Evolutionary conservation across 345 rosid genomes (phyloP), one percentile per base, ranked within the genome.

Genomic region (Populus nigra): DNA sequence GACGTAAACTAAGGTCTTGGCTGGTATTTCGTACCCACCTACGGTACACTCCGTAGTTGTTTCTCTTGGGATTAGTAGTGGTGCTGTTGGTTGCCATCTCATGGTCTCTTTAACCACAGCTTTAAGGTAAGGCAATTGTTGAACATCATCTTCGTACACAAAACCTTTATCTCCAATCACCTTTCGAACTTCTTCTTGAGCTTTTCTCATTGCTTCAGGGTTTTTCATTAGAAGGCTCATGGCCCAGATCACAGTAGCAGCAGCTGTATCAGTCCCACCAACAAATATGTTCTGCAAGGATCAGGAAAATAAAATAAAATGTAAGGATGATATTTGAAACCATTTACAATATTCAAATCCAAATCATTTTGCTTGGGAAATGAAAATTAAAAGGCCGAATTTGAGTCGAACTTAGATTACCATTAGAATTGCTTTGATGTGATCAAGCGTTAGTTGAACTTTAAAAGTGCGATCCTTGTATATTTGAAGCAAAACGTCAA

Each of bases 401-500:
- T 18, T 27, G 45, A 53, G 68, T 49, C 15, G 7, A 13, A 8
- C 15, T 31, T 23, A 29, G 4, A 45, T 61, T 39, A 90, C 94
- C 86, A 83, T 86, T 67, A 92, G 85, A 15, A 85, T 45, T 55
- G 83, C 91, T 85, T 90, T 89, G 84, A 89, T 80, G 70, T 88
- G 87, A 71, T 88, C 90, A 10, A 62, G 36, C 2, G 85, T 84
- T 43, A 90, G 77, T 31, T 86, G 59, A 57, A 55, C 31, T 68
- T 63, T 65, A 38, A 70, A 41, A 3, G 71, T 73, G 57, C 80
- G 79, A 45, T 84, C 77, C 79, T 75, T 82, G 66, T 68, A 62
- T 25, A 83, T n/a, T 76, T 79, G 69, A 65, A 86, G 76, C 68
- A 88, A 82, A 38, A 87, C 78, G 63, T 84, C 86, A n/a, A 86